Evolutionary conservation across 1,139 yeast species (phyloP).

Genomic region (Lodderomyces parapsilosis): DNA sequence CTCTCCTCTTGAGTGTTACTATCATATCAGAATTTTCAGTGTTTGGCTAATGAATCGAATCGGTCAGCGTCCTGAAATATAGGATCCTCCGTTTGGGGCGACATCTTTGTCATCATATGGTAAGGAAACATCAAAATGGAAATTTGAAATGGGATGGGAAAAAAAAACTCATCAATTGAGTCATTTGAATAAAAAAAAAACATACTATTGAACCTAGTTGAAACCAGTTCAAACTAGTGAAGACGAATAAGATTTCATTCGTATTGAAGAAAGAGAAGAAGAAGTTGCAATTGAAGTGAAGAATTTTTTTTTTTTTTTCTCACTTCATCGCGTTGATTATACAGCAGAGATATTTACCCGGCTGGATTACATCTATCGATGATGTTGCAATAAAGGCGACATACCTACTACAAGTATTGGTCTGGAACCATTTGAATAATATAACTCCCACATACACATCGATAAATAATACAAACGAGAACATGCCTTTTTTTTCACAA

Average conservation of each 20-base stretch:
- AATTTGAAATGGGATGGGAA: neutral
- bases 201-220: neutral
- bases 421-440: too few species aligned
- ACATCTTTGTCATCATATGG: constrained; percentile 49
- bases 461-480: too few species aligned
- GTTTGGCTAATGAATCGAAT: constrained; percentile 52
- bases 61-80: constrained; percentile 57
- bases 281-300: neutral
- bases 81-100: constrained; percentile 62
- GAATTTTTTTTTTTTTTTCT: neutral
- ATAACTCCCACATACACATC: too few species aligned
- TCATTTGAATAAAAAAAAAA: neutral
- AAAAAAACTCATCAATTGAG: neutral
- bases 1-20: neutral
- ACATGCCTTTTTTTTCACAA: too few species aligned
- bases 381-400: too few species aligned
- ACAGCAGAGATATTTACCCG: neutral
- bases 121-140: constrained; percentile 1
- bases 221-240: neutral
- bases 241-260: neutral
- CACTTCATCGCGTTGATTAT: neutral
- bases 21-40: constrained; percentile 52
- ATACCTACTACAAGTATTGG: too few species aligned
- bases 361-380: too few species aligned
- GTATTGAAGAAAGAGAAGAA: neutral